Conservation (phyloP, 2,329 filamentous ascomycete species). For the Coleophoma eucalyptorum region DNA sequence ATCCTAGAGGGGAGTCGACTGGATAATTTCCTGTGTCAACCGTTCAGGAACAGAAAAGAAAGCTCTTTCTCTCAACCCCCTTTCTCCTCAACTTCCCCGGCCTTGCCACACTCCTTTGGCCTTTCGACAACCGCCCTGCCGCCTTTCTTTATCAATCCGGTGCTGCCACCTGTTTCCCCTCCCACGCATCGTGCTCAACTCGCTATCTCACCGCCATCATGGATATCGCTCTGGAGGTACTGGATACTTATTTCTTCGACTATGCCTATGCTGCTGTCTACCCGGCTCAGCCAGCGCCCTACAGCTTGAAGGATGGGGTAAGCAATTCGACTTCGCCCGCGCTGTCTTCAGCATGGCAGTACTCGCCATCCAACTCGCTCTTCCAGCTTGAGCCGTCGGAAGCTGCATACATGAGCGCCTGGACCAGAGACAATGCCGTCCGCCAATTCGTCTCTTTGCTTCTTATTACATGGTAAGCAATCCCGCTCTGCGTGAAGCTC, state of each 20-base stretch:
- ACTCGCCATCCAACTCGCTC: constrained; percentile 68
- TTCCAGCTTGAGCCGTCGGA: constrained; percentile 66
- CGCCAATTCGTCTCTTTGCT: constrained; percentile 76
- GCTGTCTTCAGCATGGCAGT: constrained; percentile 61
- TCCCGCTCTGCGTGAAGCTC: too few species aligned
- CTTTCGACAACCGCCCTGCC: background rate
- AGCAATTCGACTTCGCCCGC: constrained; percentile 51
- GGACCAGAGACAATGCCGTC: constrained; percentile 71
- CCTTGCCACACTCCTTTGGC: background rate
- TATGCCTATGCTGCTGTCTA: constrained; percentile 68
- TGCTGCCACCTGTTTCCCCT: background rate
- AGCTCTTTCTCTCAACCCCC: too few species aligned
- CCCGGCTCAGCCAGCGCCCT: constrained; percentile 54
- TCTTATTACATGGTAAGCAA: constrained; percentile 76
- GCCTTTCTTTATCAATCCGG: background rate
- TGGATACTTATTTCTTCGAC: constrained; percentile 80
- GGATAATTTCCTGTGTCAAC: too few species aligned
- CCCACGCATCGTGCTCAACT: constrained; percentile 6
- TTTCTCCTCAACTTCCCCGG: too few species aligned
- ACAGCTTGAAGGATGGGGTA: constrained; percentile 44
- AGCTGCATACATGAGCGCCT: constrained; percentile 75
- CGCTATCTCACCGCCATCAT: constrained; percentile 46
- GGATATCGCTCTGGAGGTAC: constrained; percentile 87
- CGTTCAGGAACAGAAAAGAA: too few species aligned
- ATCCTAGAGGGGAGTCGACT: too few species aligned